Percentiles rank a stretch among this genome's conserved stretches.
phyloP scores from a whole-genome alignment of 2,329 filamentous ascomycete genomes.

The Neophaeococcomyces aloes region DNA sequence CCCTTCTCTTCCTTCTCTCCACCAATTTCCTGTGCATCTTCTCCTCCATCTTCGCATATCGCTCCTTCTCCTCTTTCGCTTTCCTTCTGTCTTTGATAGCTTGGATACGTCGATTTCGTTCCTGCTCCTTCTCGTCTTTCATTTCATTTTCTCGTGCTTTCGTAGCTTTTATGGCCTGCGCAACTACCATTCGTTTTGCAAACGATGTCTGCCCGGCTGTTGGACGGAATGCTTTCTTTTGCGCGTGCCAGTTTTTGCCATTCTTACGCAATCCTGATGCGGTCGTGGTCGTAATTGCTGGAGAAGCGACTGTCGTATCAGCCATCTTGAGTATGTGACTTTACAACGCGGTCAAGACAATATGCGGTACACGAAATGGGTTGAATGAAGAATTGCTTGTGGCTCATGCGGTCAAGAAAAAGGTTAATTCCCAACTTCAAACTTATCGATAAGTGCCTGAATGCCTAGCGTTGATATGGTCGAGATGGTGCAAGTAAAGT shows the following conservation, averaged over 20 bases:
- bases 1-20: constrained; percentile 82
- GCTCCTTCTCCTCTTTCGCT: constrained; percentile 83
- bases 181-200: constrained; percentile 61
- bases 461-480: no score
- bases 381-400: no score
- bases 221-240: constrained; percentile 77
- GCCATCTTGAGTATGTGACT: background rate
- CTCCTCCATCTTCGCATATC: constrained; percentile 87
- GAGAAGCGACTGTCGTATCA: constrained; percentile 6
- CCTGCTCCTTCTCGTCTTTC: constrained; percentile 90
- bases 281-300: constrained; percentile 28
- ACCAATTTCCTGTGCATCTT: constrained; percentile 97
- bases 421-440: no score
- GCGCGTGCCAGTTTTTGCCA: constrained; percentile 87
- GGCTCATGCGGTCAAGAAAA: no score
- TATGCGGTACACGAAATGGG: no score
- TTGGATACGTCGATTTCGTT: constrained; percentile 65
- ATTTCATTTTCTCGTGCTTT: constrained; percentile 93
- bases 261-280: constrained; percentile 2
- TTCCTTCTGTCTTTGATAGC: constrained; percentile 74
- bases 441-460: no score
- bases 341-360: no score
- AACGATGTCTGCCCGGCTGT: constrained; percentile 67
- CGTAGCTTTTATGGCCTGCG: constrained; percentile 59
- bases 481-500: no score